Base-by-base conservation (phyloP, 768 basidiomycete species). In the Boletus insuetus region DNA sequence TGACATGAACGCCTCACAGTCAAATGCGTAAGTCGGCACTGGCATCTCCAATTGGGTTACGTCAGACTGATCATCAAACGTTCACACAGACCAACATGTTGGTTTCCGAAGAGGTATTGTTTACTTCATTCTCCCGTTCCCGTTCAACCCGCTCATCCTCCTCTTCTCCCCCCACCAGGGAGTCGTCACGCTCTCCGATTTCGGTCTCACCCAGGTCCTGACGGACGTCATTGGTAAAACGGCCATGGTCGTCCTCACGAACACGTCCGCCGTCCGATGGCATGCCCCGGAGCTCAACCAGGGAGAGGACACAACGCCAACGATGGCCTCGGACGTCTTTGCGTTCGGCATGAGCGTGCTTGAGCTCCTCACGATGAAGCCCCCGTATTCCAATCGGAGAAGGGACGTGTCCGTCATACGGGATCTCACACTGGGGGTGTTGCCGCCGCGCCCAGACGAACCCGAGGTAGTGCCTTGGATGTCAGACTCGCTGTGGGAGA, bases 201-300 rank as follows among this genome's bases (percentile, higher is more conserved):
- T 86, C 63, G 83, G 84, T 41, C 79, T 85, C 71, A 80, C 84
- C 17, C 83, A 82, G 62, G 72, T 84, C 29, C 76, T 86, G 37
- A 79, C 80, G 54, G 82, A 84, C 41, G 75, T 85, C 29, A 79
- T 82, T 1, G 82, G 81, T 53, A 78, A 68, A 54, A 63, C 72
- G 26, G 74, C 75, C 34, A 77, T 79, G 26, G 64, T 71, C n/a
- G 78, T 77, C 4, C 67, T 85, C 49, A 80, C 81, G 1, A 62
- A 46, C 32, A 74, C 75, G 6, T 75, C 76, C 11, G 77, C 77
- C 52, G 74, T 80, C 35, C 77, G 85, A 10, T 86, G 84, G 83
- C 73, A 82, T 31, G 82, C 85, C 9, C 85, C 85, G 1, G 84
- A 85, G 61, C 69, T 85, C 47, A 79, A 79, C 47, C 70, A 76